A percentile compares a stretch with the other conserved stretches of the same genome.
Evolutionary conservation across 73 alveolate genomes (phyloP).

Genomic region (Paramecium caudatum): DNA sequence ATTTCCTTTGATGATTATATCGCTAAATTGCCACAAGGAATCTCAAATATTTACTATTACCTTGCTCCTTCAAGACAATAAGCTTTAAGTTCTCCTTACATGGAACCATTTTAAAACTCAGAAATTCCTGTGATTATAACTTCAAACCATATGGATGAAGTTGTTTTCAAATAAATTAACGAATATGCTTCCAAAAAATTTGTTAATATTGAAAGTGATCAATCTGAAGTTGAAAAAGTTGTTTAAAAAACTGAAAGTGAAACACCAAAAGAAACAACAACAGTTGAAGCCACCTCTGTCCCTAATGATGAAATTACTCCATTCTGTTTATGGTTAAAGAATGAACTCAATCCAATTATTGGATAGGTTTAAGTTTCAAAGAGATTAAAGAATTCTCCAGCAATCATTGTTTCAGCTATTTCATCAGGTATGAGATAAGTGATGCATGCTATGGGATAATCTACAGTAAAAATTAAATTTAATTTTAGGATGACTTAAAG

Average conservation of each 20-base stretch:
- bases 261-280: not conserved
- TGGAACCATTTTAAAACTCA: constrained; percentile 83
- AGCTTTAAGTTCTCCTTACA: constrained; percentile 84
- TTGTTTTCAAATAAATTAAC: constrained; percentile 79
- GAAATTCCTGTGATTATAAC: constrained; percentile 86
- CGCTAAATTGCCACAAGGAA: constrained; percentile 78
- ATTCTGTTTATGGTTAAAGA: constrained; percentile 89
- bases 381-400: constrained; percentile 86
- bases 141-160: constrained; percentile 88
- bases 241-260: constrained; percentile 32
- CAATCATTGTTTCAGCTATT: constrained; percentile 80
- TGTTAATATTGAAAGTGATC: constrained; percentile 83
- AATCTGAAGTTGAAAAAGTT: constrained; percentile 62
- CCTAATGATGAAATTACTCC: constrained; percentile 87
- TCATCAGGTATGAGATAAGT: constrained; percentile 85
- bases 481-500: constrained; percentile 4
- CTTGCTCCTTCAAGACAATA: constrained; percentile 75
- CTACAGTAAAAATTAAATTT: not conserved
- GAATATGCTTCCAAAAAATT: constrained; percentile 82
- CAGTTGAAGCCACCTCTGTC: constrained; percentile 63
- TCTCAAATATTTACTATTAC: constrained; percentile 78
- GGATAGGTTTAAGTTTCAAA: constrained; percentile 84
- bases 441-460: constrained; percentile 81
- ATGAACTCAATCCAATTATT: constrained; percentile 81
- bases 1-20: constrained; percentile 81